Conservation (phyloP, 352 stramenopile species). For the Globisporangium canariense region DNA sequence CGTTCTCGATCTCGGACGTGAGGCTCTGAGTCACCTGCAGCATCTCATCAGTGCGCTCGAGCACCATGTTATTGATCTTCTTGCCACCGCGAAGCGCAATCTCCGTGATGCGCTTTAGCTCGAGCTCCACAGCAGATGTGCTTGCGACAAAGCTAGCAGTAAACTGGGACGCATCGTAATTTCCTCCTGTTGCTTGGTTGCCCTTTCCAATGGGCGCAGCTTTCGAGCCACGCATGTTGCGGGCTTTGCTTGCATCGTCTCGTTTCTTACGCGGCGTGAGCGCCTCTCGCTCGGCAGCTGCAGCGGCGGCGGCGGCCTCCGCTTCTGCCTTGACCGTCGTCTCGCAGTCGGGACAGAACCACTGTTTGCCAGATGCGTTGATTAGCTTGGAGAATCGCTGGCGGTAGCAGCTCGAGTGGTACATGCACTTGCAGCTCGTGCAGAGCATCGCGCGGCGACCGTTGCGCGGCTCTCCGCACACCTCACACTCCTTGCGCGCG, state of each 20-base stretch:
- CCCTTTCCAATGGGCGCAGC: neutral
- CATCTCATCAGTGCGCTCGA: constrained; percentile 81
- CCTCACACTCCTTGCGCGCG: constrained; percentile 66
- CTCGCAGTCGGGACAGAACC: constrained; percentile 82
- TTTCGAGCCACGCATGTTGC: constrained; percentile 22
- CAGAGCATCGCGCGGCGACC: constrained; percentile 76
- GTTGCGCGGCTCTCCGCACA: constrained; percentile 72
- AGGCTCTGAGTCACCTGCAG: constrained; percentile 55
- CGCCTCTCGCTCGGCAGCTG: constrained; percentile 32
- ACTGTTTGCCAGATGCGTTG: constrained; percentile 59
- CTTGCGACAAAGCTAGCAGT: neutral
- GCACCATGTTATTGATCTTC: constrained; percentile 68
- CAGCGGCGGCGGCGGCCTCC: neutral
- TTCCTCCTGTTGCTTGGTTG: constrained; percentile 13
- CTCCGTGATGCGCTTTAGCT: constrained; percentile 67
- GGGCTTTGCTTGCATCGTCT: constrained; percentile 27
- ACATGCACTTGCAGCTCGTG: constrained; percentile 78
- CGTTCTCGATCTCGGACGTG: constrained; percentile 37
- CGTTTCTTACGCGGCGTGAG: constrained; percentile 36
- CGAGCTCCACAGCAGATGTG: constrained; percentile 25
- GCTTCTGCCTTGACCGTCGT: constrained; percentile 23
- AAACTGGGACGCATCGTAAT: neutral
- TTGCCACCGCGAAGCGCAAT: constrained; percentile 64
- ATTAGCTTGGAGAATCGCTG: constrained; percentile 74
- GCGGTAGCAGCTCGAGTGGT: constrained; percentile 81